phyloP scores from a whole-genome alignment of 2,329 filamentous ascomycete species.

The Talaromyces sp. region DNA sequence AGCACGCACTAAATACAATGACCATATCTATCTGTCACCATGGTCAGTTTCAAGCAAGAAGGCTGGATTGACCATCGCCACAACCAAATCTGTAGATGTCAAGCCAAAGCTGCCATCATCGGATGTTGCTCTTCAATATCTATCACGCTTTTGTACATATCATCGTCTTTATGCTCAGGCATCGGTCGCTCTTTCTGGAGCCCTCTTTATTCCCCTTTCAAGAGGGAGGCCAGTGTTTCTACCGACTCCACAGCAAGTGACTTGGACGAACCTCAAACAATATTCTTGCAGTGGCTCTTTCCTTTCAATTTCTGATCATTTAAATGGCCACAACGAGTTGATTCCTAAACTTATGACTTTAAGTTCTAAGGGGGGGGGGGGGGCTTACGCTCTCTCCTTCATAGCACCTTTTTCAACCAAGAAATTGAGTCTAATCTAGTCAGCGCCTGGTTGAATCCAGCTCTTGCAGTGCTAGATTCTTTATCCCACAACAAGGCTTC shows the following conservation, averaged over 20 bases:
- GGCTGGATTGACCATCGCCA: constrained; percentile 3
- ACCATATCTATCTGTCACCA: constrained; percentile 20
- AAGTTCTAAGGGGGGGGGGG: constrained; percentile 27
- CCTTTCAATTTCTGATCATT: constrained; percentile 5
- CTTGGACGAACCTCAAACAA: not conserved
- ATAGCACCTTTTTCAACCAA: constrained; percentile 27
- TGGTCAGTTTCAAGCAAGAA: constrained; percentile 20
- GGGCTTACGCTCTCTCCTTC: constrained; percentile 27
- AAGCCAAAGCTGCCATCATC: constrained; percentile 16
- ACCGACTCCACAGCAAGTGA: constrained; percentile 19
- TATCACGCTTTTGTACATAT: constrained; percentile 22
- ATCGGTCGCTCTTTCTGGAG: constrained; percentile 24
- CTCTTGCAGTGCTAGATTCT: constrained; percentile 19
- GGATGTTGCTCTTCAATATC: constrained; percentile 21
- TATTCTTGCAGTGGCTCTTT: not conserved
- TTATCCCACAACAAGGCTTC: constrained; percentile 5
- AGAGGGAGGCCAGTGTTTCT: constrained; percentile 10
- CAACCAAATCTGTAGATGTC: not conserved
- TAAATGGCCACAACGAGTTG: constrained; percentile 8
- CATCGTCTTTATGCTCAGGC: constrained; percentile 26
- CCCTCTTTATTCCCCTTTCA: constrained; percentile 22
- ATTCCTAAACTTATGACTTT: constrained; percentile 26
- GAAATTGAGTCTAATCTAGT: constrained; percentile 28
- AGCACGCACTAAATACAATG: constrained; percentile 22
- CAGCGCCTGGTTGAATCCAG: constrained; percentile 27